Base-by-base conservation (phyloP, 352 stramenopile genomes). In the Peronospora farinosa region DNA sequence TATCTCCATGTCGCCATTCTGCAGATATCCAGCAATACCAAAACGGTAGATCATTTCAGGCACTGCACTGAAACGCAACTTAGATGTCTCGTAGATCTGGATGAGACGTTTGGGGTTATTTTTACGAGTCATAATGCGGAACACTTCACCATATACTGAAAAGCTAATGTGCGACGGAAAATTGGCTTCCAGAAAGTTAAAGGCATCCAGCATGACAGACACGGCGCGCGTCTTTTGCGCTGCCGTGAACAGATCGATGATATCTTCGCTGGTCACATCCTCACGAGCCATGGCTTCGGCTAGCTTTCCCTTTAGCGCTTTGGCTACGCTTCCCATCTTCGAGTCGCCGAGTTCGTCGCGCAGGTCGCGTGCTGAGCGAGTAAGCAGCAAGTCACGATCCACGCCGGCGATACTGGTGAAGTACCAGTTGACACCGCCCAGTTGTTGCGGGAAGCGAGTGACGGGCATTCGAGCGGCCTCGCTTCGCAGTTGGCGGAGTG, bases 1-100 rank as follows among this genome's bases (percentile, higher is more conserved):
- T 7, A 9, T 35, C 9, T 81, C 68, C 38, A 86, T 54, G 19
- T 88, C 57, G n/a, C 67, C 54, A 5, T 54, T 45, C 37, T 85
- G 62, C 48, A 85, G 47, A 54, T 74, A 74, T 28, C 72, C 77
- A 2, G 77, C 63, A 55, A 88, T 78, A 25, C 70, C 74, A 17
- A 82, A 88, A 21, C 77, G 77, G 47, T 84, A 84, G 56, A 86
- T 74, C 51, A 88, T 76, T 59, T 88, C 77, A 17, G 74, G 74
- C 27, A 79, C 63, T 9, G 41, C 51, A 31, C 74, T 60, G 50
- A 78, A 84, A 23, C 61, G 61, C 32, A 63, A 47, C 23, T 69
- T 69, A 35, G 65, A 57, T 13, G 54, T 51, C 57, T 84, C 60
- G 53, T 79, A 86, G 46, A 86, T 64, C 37, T 60, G 27, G 16